Base-by-base conservation (phyloP, 2,329 filamentous ascomycete genomes). In the Nemania bipapillata region DNA sequence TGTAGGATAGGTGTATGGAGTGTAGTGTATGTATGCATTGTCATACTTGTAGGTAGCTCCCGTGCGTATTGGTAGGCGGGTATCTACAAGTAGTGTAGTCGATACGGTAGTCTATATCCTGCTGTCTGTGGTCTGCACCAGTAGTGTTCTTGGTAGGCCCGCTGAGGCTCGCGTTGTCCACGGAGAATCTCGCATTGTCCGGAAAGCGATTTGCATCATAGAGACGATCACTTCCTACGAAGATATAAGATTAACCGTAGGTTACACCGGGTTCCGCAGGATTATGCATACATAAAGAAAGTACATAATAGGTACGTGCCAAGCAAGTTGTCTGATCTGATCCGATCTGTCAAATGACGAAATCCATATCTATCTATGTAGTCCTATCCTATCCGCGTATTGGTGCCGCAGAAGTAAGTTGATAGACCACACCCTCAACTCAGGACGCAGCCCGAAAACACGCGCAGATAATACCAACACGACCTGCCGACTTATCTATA, bases 181-280 rank as follows among this genome's bases (percentile, higher is more conserved):
- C 66, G 54, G 59, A 59, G 58, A 58, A 49, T 56, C 59, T 73
- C 70, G 75, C 68, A 68, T 63, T 72, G 2, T 71, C 72, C 73
- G 74, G 73, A 58, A 60, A 61, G 62, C 69, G 69, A 66, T 28
- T 55, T 49, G 54, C 58, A 49, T 50, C 50, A 26, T 58, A 66
- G 15, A 30, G 40, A 49, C 58, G 59, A 68, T 60, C 54, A 68
- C 54, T 57, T 52, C 62, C 59, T 40, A 42, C 58, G 40, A 35
- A 56, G 54, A 54, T 59, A 65, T 47, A 61, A 42, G 30, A 62
- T 35, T 50, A 45, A 26, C n/a, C 22, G 28, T 37, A 53, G 15
- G 54, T 60, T 42, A 42, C 49, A 49, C 53, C 26, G 30, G 24
- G 5, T 45, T 40, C 20, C 59, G 37, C n/a, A 54, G 52, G 60